Percentiles rank a stretch among this genome's conserved stretches.
phyloP scores from a whole-genome alignment of 169 alveolate genomes.

The Besnoitia besnoiti region DNA sequence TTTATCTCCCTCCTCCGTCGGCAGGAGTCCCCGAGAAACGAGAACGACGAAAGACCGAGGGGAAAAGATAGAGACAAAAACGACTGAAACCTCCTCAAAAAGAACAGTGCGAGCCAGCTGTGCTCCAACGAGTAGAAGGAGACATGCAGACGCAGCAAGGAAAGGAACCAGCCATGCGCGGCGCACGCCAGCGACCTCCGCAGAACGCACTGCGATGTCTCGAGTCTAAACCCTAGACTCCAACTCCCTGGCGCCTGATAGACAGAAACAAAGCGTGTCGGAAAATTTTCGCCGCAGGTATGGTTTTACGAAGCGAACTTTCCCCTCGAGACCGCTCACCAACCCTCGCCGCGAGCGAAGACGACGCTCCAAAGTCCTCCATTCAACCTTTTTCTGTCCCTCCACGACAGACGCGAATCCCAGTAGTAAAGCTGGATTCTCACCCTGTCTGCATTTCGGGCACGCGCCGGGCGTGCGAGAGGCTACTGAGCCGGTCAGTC shows the following conservation, averaged over 20 bases:
- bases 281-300: background rate
- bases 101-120: too few relatives aligned
- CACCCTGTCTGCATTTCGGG: conserved; percentile 41
- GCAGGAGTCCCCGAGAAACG: background rate
- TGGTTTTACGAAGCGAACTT: background rate
- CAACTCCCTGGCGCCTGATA: too few relatives aligned
- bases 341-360: background rate
- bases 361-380: background rate
- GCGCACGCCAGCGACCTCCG: too few relatives aligned
- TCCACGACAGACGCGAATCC: too few relatives aligned
- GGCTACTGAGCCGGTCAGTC: conserved; percentile 7
- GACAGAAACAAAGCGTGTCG: background rate
- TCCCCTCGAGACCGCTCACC: background rate
- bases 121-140: too few relatives aligned
- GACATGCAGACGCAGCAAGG: too few relatives aligned
- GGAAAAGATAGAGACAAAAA: background rate
- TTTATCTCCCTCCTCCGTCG: too few relatives aligned
- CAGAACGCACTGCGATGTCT: too few relatives aligned
- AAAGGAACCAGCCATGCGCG: too few relatives aligned
- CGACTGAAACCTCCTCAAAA: too few relatives aligned
- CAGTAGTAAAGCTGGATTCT: too few relatives aligned
- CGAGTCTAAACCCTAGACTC: too few relatives aligned
- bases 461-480: conserved; percentile 39
- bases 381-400: background rate
- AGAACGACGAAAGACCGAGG: background rate